These are phyloP conservation scores for Nakaseomyces delphensis DNA, from an alignment of 1,139 yeast species.

Conservation along the genomic window DNA sequence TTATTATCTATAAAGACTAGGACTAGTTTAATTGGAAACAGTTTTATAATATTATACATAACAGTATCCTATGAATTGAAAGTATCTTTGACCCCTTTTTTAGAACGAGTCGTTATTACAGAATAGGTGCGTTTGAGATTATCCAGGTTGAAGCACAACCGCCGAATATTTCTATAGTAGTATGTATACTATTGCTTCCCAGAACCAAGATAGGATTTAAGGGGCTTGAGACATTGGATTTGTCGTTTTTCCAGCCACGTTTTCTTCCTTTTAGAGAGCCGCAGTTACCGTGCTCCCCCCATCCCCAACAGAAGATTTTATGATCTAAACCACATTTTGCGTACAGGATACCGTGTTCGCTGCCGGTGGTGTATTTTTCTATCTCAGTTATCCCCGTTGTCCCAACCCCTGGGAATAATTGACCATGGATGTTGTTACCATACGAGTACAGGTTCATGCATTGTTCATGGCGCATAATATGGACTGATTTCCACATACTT, in stretches of 20 bases:
- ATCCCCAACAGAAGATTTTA: constrained; percentile 65
- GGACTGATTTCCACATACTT: constrained; percentile 81
- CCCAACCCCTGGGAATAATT: constrained; percentile 36
- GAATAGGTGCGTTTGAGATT: constrained; percentile 5
- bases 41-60: no score
- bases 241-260: constrained; percentile 15
- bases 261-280: constrained; percentile 35
- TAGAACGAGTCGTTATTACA: no score
- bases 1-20: no score
- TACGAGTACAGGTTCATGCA: constrained; percentile 35
- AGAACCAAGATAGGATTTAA: constrained; percentile 9
- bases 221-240: constrained; percentile 21
- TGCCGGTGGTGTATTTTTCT: constrained; percentile 48
- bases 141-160: constrained; percentile 32
- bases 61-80: no score
- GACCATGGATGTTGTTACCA: constrained; percentile 78
- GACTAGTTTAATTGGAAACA: no score
- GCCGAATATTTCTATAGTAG: constrained; percentile 16
- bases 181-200: not conserved
- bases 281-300: constrained; percentile 99
- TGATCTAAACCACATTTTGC: constrained; percentile 2
- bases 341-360: constrained; percentile 71
- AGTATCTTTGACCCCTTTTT: no score
- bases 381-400: constrained; percentile 1
- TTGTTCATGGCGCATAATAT: constrained; percentile 30